Evolutionary conservation across 169 alveolate genomes (phyloP).

Genomic region (Fabrea salina): DNA sequence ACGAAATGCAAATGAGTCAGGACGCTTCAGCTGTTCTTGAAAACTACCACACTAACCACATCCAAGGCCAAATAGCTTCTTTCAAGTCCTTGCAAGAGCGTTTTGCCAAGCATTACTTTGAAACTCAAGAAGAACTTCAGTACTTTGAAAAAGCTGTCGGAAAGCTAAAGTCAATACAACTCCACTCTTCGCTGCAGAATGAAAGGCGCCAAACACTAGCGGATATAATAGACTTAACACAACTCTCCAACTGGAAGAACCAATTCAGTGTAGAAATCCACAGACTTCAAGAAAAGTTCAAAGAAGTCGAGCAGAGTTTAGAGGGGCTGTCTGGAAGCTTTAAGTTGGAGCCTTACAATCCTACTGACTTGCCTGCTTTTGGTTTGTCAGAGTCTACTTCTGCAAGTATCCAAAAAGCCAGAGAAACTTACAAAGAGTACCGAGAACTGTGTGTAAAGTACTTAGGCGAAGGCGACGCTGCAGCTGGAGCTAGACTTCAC

Average conservation of each 20-base stretch:
- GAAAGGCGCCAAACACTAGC: neutral
- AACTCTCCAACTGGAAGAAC: constrained; percentile 5
- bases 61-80: neutral
- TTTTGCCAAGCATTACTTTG: neutral
- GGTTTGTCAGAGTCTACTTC: neutral
- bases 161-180: neutral
- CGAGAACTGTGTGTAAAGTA: neutral
- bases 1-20: neutral
- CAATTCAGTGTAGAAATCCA: neutral
- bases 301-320: neutral
- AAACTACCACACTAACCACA: neutral
- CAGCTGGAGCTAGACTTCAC: constrained; percentile 21
- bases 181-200: neutral
- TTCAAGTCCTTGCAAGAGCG: neutral
- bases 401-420: neutral
- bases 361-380: neutral
- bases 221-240: neutral
- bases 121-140: neutral
- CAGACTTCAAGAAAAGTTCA: neutral
- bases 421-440: neutral
- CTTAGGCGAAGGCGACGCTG: neutral
- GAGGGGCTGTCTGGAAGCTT: neutral
- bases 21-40: neutral
- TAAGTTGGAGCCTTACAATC: neutral
- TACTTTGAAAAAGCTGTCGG: neutral